Base-by-base conservation (phyloP, 495 filamentous ascomycete genomes). In the Collariella sp. region DNA sequence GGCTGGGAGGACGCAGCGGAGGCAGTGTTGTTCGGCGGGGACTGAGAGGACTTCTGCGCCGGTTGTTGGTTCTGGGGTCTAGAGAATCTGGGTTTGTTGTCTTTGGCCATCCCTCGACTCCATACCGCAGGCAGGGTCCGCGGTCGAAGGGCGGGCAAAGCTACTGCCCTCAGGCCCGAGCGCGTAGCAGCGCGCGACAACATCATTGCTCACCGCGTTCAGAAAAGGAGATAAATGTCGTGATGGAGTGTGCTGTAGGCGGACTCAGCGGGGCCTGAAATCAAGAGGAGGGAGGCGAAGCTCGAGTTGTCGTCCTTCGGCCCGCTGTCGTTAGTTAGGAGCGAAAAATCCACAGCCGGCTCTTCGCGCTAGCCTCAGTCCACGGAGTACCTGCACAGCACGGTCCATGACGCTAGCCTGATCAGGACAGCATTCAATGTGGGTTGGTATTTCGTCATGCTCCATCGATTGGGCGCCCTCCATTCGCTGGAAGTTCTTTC, bases 21-120 rank as follows among this genome's bases (percentile, higher is more conserved):
- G 1, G 46, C 9, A 33, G 59, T 22, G 49, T 26, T 49, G 51
- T 22, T 16, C 1, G 67, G 55, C 15, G 45, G 29, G 6, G 56
- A 41, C 6, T 60, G 52, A 24, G 67, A 45, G 5, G 65, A 29
- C 44, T 62, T 62, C 40, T 56, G 60, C 12, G 13, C 50, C n/a
- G n/a, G n/a, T n/a, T n/a, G 48, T 11, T 49, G 20, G 18, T 51
- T 48, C 22, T 53, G 61, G 10, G 57, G 54, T 11, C 36, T 58
- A 43, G 48, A 16, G 49, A 67, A 70, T 53, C 66, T 54, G 11
- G 55, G 52, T 33, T 64, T 65, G 56, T 62, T 66, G 52, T 67
- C 57, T 16, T 69, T 66, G 20, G 72, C 68, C 70, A 76, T 72
- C 38, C 72, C 65, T 46, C 72, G 69, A 16, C 51, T 48, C 70